Base-by-base conservation (phyloP, 768 basidiomycete genomes). In the Lactarius pseudohatsudake region DNA sequence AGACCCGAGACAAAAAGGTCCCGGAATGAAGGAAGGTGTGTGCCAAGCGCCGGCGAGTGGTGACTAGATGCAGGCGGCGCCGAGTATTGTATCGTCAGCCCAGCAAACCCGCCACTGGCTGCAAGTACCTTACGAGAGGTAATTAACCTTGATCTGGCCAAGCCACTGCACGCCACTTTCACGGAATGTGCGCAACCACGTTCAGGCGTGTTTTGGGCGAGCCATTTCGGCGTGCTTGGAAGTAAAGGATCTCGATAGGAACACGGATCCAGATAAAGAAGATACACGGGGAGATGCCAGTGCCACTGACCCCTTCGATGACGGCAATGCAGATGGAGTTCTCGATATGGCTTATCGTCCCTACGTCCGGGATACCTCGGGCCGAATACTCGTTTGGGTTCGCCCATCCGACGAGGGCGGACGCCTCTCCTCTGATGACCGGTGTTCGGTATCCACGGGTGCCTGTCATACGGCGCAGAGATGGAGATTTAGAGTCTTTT, bases 311-410 rank as follows among this genome's bases (percentile, higher is more conserved):
- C 18, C 15, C 34, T 50, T 43, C 41, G 61, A 66, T 65, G 59
- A 61, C 43, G 58, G 56, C 58, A 57, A 54, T 40, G 45, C 18
- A 53, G 65, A 57, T 66, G 65, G 38, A 30, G 45, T 22, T 16
- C 67, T 61, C 67, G 64, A 68, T 68, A 68, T 68, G 15, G 66
- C 22, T 36, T 43, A 64, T 64, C 57, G 26, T n/a, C 62, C 30
- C 58, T 57, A 41, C 43, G 57, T 43, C 62, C 38, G 20, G 38
- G 22, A 13, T 53, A 53, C 22, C 22, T 26, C 9, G 53, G 38
- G 16, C 38, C 57, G 26, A 45, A 40, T 26, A 57, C 47, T 40
- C 65, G 60, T 56, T 56, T 59, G 40, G n/a, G 16, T 20, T 47
- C 9, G 47, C n/a, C 30, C 8, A 8, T 16, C 56, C 56, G 56